Base-by-base conservation (phyloP, 345 rosid genomes). In the Rhodamnia argentea region DNA sequence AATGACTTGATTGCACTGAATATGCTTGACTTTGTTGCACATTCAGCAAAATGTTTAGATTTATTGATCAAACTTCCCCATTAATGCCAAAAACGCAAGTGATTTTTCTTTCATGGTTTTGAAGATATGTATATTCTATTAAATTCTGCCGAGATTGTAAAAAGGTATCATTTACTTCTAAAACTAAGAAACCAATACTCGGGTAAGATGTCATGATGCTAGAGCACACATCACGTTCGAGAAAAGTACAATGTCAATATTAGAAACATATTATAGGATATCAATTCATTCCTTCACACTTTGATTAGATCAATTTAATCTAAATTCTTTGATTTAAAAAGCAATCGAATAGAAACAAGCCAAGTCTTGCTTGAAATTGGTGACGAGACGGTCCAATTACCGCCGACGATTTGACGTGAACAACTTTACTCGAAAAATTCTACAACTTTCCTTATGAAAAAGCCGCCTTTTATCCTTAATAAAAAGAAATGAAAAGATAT, bases 321-420 rank as follows among this genome's bases (percentile, higher is more conserved):
- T 4, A 42, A 64, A 32, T 32, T 2, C 3, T 64, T 32, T 16
- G 23, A 32, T 5, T 1, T 0, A 29, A 62, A 29, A 27, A 62
- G 40, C 44, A 32, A 64, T 18, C 13, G 16, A 32, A 3, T 8
- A 12, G 23, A 64, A 32, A 32, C 24, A 8, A 2, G 23, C 22
- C 78, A 4, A 32, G 20, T 32, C 6, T 9, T 6, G 12, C 5
- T 0, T 23, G 2, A 16, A 32, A 64, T 32, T 64, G 20, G 6
- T 15, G 5, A 32, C 13, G 14, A 4, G 22, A 32, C 24, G 2
- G 22, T 8, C 24, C 0, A 32, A 4, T 64, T 42, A 9, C 4
- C 15, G 22, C 22, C 0, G 0, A 3, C 5, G 1, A 29, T 62
- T 2, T 10, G 1, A 62, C 0, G 2, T 15, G 42, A 0, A 62